phyloP scores from a whole-genome alignment of 2,329 filamentous ascomycete species.

The Fusarium domesticum region DNA sequence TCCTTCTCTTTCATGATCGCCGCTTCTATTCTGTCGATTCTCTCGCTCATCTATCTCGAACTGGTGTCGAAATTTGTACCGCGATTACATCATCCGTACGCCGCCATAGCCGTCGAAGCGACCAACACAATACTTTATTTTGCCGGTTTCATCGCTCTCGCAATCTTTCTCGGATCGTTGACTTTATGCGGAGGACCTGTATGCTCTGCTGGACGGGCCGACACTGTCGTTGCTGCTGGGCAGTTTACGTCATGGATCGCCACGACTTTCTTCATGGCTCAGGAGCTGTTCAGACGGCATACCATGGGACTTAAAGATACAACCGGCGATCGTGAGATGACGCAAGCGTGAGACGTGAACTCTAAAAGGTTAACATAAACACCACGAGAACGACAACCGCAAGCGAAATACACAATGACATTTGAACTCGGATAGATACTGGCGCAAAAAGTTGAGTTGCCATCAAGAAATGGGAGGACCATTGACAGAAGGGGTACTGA shows the following conservation, averaged over 20 bases:
- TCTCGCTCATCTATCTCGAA: slow-evolving; percentile 55
- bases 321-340: slow-evolving; percentile 33
- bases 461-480: too few species aligned
- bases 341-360: slow-evolving; percentile 30
- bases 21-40: slow-evolving; percentile 50
- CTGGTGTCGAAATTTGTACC: slow-evolving; percentile 45
- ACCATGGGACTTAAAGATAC: slow-evolving; percentile 30
- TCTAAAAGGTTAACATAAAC: background rate
- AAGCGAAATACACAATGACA: background rate
- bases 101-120: slow-evolving; percentile 47
- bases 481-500: background rate
- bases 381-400: background rate
- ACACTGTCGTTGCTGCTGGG: slow-evolving; percentile 52
- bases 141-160: slow-evolving; percentile 56
- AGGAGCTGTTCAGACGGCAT: slow-evolving; percentile 47
- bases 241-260: slow-evolving; percentile 53
- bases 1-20: slow-evolving; percentile 59
- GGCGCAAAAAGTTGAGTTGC: too few species aligned
- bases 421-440: background rate
- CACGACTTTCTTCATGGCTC: slow-evolving; percentile 45
- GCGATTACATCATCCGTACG: slow-evolving; percentile 47
- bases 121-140: slow-evolving; percentile 57
- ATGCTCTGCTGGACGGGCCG: slow-evolving; percentile 53
- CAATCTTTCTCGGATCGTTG: slow-evolving; percentile 54
- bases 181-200: slow-evolving; percentile 56